phyloP scores from a whole-genome alignment of 306 rosid species.

The Abrus precatorius region DNA sequence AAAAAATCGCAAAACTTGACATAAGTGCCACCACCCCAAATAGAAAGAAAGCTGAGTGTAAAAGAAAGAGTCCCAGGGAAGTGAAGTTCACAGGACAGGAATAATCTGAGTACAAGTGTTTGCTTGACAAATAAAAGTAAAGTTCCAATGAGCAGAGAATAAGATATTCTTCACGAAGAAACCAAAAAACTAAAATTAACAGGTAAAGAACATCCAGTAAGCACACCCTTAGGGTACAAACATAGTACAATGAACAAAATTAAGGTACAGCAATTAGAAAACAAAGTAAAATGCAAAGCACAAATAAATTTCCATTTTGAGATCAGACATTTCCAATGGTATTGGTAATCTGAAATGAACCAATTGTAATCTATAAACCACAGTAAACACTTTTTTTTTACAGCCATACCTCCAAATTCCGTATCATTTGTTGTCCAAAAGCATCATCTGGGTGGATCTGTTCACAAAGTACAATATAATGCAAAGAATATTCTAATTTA shows the following conservation, averaged over 20 bases:
- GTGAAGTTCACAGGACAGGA: background rate
- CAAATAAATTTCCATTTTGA: background rate
- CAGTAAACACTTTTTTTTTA: constrained; percentile 1
- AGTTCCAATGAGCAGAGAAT: background rate
- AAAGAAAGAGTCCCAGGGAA: background rate
- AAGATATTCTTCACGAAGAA: background rate
- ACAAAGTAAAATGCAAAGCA: background rate
- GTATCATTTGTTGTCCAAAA: constrained; percentile 95
- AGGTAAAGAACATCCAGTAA: background rate
- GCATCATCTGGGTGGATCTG: constrained; percentile 97
- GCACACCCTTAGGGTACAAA: background rate
- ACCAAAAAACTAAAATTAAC: background rate
- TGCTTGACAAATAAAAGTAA: background rate
- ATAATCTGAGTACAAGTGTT: background rate
- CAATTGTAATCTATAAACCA: constrained; percentile 6
- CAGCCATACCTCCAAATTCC: constrained; percentile 84
- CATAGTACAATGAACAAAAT: constrained; percentile 14
- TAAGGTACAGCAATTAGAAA: background rate
- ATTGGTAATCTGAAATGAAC: constrained; percentile 18
- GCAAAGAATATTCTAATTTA: constrained; percentile 41
- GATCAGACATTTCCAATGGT: constrained; percentile 27
- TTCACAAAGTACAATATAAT: constrained; percentile 47
- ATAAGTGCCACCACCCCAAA: background rate
- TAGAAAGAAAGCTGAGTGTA: background rate
- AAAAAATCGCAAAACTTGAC: background rate